Base-by-base conservation (phyloP, 148 eudicot species). In the Chenopodium quinoa region DNA sequence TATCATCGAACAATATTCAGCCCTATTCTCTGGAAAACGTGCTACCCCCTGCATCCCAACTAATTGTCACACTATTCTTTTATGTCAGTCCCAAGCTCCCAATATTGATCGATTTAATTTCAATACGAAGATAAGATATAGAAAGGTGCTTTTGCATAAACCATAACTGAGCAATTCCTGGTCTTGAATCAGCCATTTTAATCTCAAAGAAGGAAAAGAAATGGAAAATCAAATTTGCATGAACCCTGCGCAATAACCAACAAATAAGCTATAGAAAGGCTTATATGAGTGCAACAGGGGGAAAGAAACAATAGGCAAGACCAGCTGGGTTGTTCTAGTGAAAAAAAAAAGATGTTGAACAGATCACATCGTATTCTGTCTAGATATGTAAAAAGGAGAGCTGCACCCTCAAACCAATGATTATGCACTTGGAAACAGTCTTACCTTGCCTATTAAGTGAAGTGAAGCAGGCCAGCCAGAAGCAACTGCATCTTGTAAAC, bases 391-490 rank as follows among this genome's bases (percentile, higher is more conserved):
- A 65, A 44, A 37, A 74, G 52, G 11, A 66, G 37, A 7, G 27
- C 37, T 23, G 19, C 34, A 25, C 25, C 56, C n/a, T 10, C 4
- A 17, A 56, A 80, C 34, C 67, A 58, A 16, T 12, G 17, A 10
- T 40, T 6, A 22, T 52, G 14, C 25, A 71, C 32, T 16, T 63
- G 20, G 56, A 10, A 32, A 29, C 60, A 44, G 50, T 22, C 75
- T 54, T 90, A 96, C 98, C 98, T 96, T 96, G 87, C 99, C 99
- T 86, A 96, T 96, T 68, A 96, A 87, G 90, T 96, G 99, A 66
- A 96, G 83, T 54, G 99, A 93, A 46, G 97, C 95, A 81, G 99
- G 99, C 99, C 99, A 93, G 67, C 93, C 95, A 58, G 93, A 92
- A 46, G 90, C 89, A 86, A 92, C 80, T 79, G 98, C 94, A 56